Percentiles rank a stretch among this genome's conserved stretches.
Evolutionary conservation across 1,284 basidiomycete genomes (phyloP).

Genomic region (Ceratobasidium sp.): DNA sequence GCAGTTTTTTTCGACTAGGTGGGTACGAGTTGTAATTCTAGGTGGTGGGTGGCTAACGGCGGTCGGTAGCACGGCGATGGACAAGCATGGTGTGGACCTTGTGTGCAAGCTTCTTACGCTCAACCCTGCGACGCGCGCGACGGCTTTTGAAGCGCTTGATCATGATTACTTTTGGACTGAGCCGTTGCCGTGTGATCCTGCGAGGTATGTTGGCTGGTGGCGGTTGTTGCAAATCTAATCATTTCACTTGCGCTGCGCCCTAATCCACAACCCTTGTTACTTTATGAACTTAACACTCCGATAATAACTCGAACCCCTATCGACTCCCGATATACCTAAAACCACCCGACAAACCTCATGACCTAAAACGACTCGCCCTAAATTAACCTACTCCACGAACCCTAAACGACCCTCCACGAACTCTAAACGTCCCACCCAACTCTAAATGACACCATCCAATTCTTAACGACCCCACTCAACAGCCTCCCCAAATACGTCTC

Average conservation of each 20-base stretch:
- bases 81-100: conserved; percentile 48
- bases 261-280: conserved; percentile 7
- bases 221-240: too few relatives aligned
- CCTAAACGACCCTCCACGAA: neutral
- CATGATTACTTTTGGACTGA: conserved; percentile 74
- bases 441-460: neutral
- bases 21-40: conserved; percentile 29
- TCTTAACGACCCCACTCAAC: neutral
- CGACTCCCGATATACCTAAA: neutral
- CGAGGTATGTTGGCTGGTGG: conserved; percentile 77
- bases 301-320: conserved; percentile 18
- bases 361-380: too few relatives aligned
- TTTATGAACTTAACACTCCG: conserved; percentile 36
- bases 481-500: conserved; percentile 79
- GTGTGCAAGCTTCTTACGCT: conserved; percentile 55
- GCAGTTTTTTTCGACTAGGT: conserved; percentile 30
- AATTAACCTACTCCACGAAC: neutral
- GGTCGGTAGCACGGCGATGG: conserved; percentile 20
- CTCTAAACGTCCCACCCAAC: neutral
- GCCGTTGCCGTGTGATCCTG: conserved; percentile 82
- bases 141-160: conserved; percentile 56
- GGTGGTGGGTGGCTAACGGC: conserved; percentile 16
- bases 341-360: too few relatives aligned
- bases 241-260: neutral
- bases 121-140: conserved; percentile 57